Conservation (phyloP, 495 filamentous ascomycete species). For the Penicillium angulare region DNA sequence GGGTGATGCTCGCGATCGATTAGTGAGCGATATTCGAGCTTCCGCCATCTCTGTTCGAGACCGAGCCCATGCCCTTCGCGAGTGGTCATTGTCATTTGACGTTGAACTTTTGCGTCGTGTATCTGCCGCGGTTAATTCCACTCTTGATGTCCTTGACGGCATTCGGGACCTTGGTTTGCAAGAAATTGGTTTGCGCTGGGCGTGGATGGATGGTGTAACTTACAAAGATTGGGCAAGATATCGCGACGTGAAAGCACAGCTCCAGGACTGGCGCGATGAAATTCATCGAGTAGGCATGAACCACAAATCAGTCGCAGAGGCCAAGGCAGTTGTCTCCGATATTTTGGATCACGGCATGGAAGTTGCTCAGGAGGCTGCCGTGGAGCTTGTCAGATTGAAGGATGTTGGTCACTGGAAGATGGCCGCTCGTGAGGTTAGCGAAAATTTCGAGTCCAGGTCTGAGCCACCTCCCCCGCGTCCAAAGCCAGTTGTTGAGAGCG, state of each 20-base stretch:
- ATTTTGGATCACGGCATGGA: slow-evolving; percentile 76
- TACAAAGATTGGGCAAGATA: slow-evolving; percentile 97
- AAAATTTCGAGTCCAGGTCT: slow-evolving; percentile 66
- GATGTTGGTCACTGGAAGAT: slow-evolving; percentile 86
- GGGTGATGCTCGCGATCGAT: slow-evolving; percentile 59
- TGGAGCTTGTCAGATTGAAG: slow-evolving; percentile 80
- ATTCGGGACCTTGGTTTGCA: slow-evolving; percentile 88
- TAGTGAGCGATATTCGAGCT: slow-evolving; percentile 62
- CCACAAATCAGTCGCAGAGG: slow-evolving; percentile 70
- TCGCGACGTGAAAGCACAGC: slow-evolving; percentile 75
- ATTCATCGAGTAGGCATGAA: slow-evolving; percentile 68
- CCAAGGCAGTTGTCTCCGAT: slow-evolving; percentile 63
- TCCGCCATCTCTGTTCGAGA: slow-evolving; percentile 76
- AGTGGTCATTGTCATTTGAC: slow-evolving; percentile 75
- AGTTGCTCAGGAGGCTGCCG: slow-evolving; percentile 75
- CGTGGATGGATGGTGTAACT: slow-evolving; percentile 90
- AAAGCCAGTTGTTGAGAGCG: slow-evolving; percentile 41
- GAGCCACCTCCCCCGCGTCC: slow-evolving; percentile 46
- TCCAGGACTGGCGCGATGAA: slow-evolving; percentile 81
- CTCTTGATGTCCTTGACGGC: slow-evolving; percentile 76
- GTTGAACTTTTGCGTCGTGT: slow-evolving; percentile 66
- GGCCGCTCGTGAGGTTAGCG: slow-evolving; percentile 65
- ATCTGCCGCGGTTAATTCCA: slow-evolving; percentile 71
- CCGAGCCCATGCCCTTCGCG: slow-evolving; percentile 75
- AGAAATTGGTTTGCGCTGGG: slow-evolving; percentile 97